A percentile compares a stretch with the other conserved stretches of the same genome.
Conservation (phyloP, 441 rosid species). For the Gossypium laxum region DNA sequence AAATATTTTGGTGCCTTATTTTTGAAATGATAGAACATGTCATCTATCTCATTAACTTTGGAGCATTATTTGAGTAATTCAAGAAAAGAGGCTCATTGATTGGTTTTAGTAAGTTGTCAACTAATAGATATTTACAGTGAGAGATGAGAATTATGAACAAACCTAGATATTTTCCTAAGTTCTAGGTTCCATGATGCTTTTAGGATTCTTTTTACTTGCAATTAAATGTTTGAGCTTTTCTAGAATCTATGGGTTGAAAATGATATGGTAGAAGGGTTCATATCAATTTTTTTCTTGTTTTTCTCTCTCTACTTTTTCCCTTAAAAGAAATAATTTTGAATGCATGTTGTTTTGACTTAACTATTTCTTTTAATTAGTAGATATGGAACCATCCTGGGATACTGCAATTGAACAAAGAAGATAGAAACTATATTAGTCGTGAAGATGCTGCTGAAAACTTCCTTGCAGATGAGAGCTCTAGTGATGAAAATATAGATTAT, state of each 20-base stretch:
- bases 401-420: constrained; percentile 86
- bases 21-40: background rate
- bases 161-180: background rate
- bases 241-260: background rate
- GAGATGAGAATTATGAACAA: constrained; percentile 7
- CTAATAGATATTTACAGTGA: background rate
- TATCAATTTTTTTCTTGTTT: background rate
- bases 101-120: background rate
- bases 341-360: background rate
- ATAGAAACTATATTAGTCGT: constrained; percentile 47
- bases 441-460: constrained; percentile 69
- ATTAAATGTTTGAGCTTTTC: background rate
- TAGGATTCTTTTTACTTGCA: background rate
- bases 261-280: background rate
- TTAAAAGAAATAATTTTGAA: background rate
- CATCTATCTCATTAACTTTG: background rate
- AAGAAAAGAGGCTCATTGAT: background rate
- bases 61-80: background rate
- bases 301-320: constrained; percentile 9
- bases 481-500: constrained; percentile 85
- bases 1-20: background rate
- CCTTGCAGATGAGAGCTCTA: constrained; percentile 76
- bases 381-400: constrained; percentile 99
- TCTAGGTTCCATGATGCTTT: background rate
- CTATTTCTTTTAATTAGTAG: constrained; percentile 34